phyloP scores from a whole-genome alignment of 169 alveolate species.

The Perkinsus chesapeaki region DNA sequence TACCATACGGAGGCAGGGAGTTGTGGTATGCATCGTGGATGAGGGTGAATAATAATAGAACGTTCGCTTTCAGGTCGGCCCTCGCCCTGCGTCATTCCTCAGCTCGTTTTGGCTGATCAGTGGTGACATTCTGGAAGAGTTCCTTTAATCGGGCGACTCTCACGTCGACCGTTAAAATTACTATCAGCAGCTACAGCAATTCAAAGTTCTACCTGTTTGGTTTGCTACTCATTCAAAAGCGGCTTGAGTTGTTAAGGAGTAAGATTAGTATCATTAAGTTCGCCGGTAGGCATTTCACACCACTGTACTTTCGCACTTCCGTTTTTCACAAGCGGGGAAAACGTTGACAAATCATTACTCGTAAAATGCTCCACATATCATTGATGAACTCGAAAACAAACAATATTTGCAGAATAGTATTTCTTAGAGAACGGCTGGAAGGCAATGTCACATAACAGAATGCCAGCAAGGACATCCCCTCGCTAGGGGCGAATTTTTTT shows the following conservation, averaged over 20 bases:
- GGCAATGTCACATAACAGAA: not conserved
- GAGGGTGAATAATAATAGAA: not conserved
- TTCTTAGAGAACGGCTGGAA: not conserved
- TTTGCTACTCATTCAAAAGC: not conserved
- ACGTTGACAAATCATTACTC: too few species aligned
- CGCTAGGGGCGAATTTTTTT: not conserved
- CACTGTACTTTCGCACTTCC: too few species aligned
- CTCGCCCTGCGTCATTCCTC: not conserved
- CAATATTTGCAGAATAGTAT: not conserved
- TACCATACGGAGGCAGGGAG: not conserved
- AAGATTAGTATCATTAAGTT: too few species aligned
- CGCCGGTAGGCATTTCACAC: too few species aligned
- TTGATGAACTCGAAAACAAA: not conserved
- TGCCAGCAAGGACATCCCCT: not conserved
- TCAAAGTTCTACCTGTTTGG: not conserved
- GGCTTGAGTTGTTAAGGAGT: not conserved
- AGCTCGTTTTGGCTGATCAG: not conserved
- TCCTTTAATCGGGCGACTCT: not conserved
- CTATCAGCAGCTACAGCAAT: not conserved
- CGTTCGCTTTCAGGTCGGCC: not conserved
- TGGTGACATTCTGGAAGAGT: not conserved
- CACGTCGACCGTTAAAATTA: not conserved
- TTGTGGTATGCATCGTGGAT: not conserved
- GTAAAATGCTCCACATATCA: not conserved
- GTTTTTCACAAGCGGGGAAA: too few species aligned